Conservation (phyloP, 352 stramenopile genomes). For the Pythium apleroticum region DNA sequence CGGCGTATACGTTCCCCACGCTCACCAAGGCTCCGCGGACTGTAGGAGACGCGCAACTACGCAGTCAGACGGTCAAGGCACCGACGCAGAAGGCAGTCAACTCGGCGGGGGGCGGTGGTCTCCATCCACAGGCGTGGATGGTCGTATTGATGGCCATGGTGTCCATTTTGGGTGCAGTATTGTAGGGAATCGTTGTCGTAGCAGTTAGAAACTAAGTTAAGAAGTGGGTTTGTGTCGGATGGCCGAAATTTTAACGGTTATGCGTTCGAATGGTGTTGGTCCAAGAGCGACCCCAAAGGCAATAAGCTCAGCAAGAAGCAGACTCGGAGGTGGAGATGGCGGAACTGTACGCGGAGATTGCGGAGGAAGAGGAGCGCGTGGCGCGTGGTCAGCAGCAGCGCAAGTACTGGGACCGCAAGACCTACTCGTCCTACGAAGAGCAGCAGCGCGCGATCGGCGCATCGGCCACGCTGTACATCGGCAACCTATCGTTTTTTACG, state of each 20-base stretch:
- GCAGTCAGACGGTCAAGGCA: constrained; percentile 35
- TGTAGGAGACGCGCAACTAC: constrained; percentile 35
- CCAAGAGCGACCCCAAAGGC: not conserved
- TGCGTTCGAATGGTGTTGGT: constrained; percentile 10
- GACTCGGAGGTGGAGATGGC: constrained; percentile 36
- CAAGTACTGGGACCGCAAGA: constrained; percentile 96
- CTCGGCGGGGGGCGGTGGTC: not conserved
- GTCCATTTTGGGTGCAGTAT: not conserved
- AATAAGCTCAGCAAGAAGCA: not conserved
- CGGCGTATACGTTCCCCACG: constrained; percentile 43
- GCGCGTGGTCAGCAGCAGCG: constrained; percentile 58
- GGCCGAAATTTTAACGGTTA: constrained; percentile 13
- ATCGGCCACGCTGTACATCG: constrained; percentile 95
- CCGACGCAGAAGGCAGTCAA: constrained; percentile 32
- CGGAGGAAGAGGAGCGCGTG: constrained; percentile 67
- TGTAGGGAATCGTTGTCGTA: not conserved
- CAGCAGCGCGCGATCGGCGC: constrained; percentile 92
- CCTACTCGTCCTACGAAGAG: constrained; percentile 90
- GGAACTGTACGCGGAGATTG: constrained; percentile 60
- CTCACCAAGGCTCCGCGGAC: constrained; percentile 30
- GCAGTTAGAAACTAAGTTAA: constrained; percentile 26
- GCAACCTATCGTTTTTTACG: constrained; percentile 98
- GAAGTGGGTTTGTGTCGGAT: not conserved
- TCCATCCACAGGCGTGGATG: not conserved
- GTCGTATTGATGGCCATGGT: not conserved